Evolutionary conservation across 495 filamentous ascomycete species (phyloP), one percentile per base, ranked within the genome.

Genomic region (Aspergillus olivimuriae): DNA sequence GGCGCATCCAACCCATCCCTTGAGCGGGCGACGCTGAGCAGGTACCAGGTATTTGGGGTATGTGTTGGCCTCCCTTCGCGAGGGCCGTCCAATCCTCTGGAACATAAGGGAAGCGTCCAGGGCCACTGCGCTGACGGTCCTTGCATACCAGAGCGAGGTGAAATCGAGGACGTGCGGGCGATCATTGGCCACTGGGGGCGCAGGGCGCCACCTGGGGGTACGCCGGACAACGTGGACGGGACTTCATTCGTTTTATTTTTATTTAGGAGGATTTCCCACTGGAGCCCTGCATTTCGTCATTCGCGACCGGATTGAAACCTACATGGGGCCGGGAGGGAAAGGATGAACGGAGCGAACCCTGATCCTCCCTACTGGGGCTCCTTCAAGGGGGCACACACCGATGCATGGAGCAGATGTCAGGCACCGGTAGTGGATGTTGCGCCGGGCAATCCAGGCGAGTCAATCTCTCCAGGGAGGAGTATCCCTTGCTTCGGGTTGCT

Each of bases 61-160:
- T 44, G 40, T 51, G 47, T 43, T 20, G 22, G 22, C 39, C 50
- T 28, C 56, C 56, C 52, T 60, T 56, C 46, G 45, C 34, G 48
- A 52, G 46, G 50, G 46, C 46, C 44, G 46, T 34, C 41, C 41
- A 36, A 46, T 46, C 48, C 46, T 46, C 48, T 54, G 48, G 53
- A 52, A 56, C 53, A 54, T 54, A 43, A 43, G 31, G 4, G 34
- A 48, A 41, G 39, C 41, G 33, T 46, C 41, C 47, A 53, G 53
- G 48, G 50, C 45, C 43, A 46, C 47, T 56, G 40, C 46, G 17
- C 41, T 33, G 38, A 48, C 43, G 15, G 34, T 58, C 60, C 60
- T 63, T 63, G 60, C 60, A 63, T 63, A 53, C 53, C 51, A 46
- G 48, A 57, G 41, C 44, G 44, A 53, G 48, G 50, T 46, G 39